Evolutionary conservation across 805 yeast species (phyloP), one percentile per base, ranked within the genome.

Genomic region (Cyberlindnera nakhonratchasimensis): DNA sequence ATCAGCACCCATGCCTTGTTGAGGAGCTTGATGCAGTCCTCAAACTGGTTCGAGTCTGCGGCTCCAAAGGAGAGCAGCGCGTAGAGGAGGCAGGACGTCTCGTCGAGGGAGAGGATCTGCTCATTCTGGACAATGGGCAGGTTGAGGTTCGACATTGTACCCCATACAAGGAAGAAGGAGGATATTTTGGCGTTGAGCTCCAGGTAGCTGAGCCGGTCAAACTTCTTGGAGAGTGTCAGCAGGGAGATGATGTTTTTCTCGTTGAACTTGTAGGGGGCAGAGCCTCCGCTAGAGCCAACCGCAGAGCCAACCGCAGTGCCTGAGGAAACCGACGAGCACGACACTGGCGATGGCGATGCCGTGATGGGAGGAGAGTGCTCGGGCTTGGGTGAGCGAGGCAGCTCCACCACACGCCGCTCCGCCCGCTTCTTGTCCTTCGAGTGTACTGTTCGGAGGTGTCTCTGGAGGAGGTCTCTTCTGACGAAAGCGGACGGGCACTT

Each of bases 361-460:
- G 40, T 14, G 12, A 25, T 12, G 12, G 42, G 6, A 19, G n/a
- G 9, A 14, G 33, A n/a, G n/a, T n/a, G n/a, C n/a, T n/a, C n/a
- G n/a, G n/a, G n/a, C n/a, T n/a, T n/a, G n/a, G n/a, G n/a, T n/a
- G n/a, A n/a, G n/a, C n/a, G n/a, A n/a, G n/a, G n/a, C n/a, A n/a
- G n/a, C n/a, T n/a, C n/a, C n/a, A n/a, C n/a, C n/a, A n/a, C n/a
- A n/a, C n/a, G n/a, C n/a, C n/a, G n/a, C n/a, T n/a, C n/a, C n/a
- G n/a, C n/a, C n/a, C n/a, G n/a, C n/a, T n/a, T 8, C 11, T 23
- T 37, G 21, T 33, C 45, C 22, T 49, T 49, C 6, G 61, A 71
- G 61, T 86, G 95, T 12, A 86, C 93, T 0, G 95, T 86, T 34
- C 91, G 65, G 45, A 82, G 75, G 60, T 86, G 95, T 29, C 95